These are phyloP conservation scores for Coemansia sp. DNA, from an alignment of 192 early-diverging fungal species.

Conservation along the genomic window DNA sequence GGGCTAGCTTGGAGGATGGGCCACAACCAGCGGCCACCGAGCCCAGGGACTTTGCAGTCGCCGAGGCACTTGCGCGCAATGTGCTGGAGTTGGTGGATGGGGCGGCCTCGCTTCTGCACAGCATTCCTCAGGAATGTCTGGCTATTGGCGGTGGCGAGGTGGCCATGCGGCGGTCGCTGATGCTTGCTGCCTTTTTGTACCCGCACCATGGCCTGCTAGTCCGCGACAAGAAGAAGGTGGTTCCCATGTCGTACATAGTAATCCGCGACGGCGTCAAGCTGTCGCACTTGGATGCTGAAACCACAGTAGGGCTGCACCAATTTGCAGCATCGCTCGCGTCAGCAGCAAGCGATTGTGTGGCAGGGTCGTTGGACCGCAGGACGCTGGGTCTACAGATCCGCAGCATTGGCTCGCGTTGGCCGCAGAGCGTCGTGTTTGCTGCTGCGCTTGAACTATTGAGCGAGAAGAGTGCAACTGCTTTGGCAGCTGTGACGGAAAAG, in stretches of 20 bases:
- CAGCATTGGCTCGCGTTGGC: slow-evolving; percentile 58
- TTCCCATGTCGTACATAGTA: slow-evolving; percentile 53
- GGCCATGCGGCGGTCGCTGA: slow-evolving; percentile 41
- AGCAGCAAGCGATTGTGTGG: background rate
- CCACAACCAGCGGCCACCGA: background rate
- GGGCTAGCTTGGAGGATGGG: background rate
- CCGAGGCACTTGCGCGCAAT: slow-evolving; percentile 9
- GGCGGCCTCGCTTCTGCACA: background rate
- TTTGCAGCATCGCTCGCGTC: slow-evolving; percentile 12
- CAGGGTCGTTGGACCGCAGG: slow-evolving; percentile 13
- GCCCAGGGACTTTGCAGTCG: background rate
- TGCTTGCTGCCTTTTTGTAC: slow-evolving; percentile 59
- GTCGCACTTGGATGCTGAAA: slow-evolving; percentile 33
- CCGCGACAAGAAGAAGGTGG: slow-evolving; percentile 46
- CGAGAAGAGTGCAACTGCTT: background rate
- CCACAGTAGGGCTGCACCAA: slow-evolving; percentile 20
- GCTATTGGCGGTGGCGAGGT: background rate
- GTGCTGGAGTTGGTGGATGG: slow-evolving; percentile 12
- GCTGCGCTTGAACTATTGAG: slow-evolving; percentile 49
- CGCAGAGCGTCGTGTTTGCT: slow-evolving; percentile 48
- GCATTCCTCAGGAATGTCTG: background rate
- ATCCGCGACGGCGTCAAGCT: slow-evolving; percentile 67
- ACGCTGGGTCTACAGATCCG: slow-evolving; percentile 64
- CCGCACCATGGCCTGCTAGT: slow-evolving; percentile 53
- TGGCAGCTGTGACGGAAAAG: slow-evolving; percentile 11